phyloP scores from a whole-genome alignment of 306 rosid species.

The Dalbergia cochinchinensis region DNA sequence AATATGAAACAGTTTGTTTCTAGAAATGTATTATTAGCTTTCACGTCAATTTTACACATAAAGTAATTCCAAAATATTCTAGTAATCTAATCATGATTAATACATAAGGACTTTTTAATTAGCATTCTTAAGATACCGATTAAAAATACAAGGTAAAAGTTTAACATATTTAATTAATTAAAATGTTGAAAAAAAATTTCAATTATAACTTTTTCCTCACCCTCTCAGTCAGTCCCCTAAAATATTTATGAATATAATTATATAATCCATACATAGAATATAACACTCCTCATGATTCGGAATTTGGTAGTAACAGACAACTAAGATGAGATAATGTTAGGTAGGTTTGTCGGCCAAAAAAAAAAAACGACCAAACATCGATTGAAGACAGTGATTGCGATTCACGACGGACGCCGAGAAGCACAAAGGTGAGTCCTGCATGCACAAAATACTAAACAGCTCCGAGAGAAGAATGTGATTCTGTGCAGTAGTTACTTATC shows the following conservation, averaged over 20 bases:
- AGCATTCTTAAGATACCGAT: too few relatives aligned
- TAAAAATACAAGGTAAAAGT: too few relatives aligned
- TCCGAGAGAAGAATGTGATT: neutral
- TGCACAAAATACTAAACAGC: neutral
- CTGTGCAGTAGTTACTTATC: neutral
- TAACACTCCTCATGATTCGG: neutral
- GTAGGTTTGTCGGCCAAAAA: slow-evolving; percentile 36
- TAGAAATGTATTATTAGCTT: too few relatives aligned
- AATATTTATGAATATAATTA: too few relatives aligned
- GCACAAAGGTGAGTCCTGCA: neutral
- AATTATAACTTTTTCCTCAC: neutral
- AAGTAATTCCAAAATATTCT: neutral
- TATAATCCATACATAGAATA: neutral
- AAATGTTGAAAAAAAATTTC: too few relatives aligned
- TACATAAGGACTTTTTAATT: too few relatives aligned
- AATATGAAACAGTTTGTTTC: too few relatives aligned
- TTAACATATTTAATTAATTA: too few relatives aligned
- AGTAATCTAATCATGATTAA: neutral
- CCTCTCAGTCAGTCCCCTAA: neutral
- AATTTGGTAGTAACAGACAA: neutral
- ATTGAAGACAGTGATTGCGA: slow-evolving; percentile 28
- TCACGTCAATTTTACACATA: too few relatives aligned
- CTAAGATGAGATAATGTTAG: slow-evolving; percentile 34
- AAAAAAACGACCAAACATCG: slow-evolving; percentile 1
- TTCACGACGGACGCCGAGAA: neutral